Percentiles rank a stretch among this genome's conserved stretches.
phyloP scores from a whole-genome alignment of 371 early-diverging fungal genomes.

The Rhizopus delemar region DNA sequence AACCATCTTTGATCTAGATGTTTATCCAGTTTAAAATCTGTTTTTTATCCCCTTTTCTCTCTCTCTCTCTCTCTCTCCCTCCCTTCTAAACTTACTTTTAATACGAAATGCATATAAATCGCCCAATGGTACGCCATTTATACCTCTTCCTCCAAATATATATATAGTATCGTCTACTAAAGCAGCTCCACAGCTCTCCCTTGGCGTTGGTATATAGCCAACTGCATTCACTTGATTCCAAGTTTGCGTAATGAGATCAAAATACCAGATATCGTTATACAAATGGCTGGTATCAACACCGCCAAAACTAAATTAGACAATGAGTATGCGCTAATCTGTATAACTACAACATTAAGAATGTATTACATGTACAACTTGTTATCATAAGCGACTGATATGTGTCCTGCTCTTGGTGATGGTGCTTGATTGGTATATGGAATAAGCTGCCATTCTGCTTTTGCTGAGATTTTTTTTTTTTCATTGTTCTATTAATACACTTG shows the following conservation, averaged over 20 bases:
- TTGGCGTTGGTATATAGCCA: conserved; percentile 62
- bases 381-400: conserved; percentile 45
- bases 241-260: conserved; percentile 44
- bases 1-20: conserved; percentile 61
- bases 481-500: background rate
- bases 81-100: conserved; percentile 35
- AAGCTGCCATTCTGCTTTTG: conserved; percentile 49
- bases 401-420: conserved; percentile 54
- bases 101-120: conserved; percentile 70
- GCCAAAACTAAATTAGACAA: conserved; percentile 53
- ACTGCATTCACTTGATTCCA: conserved; percentile 63
- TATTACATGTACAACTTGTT: conserved; percentile 54
- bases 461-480: conserved; percentile 10
- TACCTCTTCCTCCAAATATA: conserved; percentile 65
- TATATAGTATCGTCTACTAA: conserved; percentile 69
- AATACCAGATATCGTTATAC: conserved; percentile 72
- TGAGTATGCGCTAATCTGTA: background rate
- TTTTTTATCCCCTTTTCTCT: too few relatives aligned
- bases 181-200: conserved; percentile 60
- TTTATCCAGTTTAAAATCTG: background rate
- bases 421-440: conserved; percentile 38
- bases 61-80: too few relatives aligned
- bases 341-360: background rate
- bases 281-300: conserved; percentile 61
- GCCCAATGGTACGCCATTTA: conserved; percentile 50